phyloP scores from a whole-genome alignment of 306 rosid genomes.

The Cicer arietinum region DNA sequence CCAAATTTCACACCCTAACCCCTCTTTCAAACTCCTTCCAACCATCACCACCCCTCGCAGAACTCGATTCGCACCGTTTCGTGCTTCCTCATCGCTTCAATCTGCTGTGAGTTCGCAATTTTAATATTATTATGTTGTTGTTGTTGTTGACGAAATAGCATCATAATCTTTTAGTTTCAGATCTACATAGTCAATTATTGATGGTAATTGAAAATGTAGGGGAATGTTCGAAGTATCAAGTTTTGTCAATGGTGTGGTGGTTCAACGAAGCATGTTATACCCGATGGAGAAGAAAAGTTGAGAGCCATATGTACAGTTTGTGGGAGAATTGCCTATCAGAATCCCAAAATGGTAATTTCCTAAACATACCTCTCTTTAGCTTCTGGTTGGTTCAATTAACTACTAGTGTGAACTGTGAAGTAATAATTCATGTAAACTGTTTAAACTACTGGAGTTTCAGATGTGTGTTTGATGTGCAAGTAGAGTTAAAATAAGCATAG shows the following conservation, averaged over 20 bases:
- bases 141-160: background rate
- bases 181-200: background rate
- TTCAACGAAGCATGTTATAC: constrained; percentile 70
- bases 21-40: constrained; percentile 37
- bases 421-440: background rate
- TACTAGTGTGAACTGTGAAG: constrained; percentile 15
- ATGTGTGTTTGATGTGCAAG: background rate
- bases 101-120: constrained; percentile 53
- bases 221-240: constrained; percentile 55
- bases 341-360: constrained; percentile 85
- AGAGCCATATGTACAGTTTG: constrained; percentile 89
- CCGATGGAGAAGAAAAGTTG: constrained; percentile 71
- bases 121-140: background rate
- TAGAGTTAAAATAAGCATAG: background rate
- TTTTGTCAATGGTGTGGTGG: constrained; percentile 94
- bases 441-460: constrained; percentile 20
- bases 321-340: constrained; percentile 79
- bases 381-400: constrained; percentile 40
- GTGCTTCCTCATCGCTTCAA: constrained; percentile 57
- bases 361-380: background rate
- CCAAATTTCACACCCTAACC: constrained; percentile 39
- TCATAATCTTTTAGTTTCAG: background rate
- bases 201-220: constrained; percentile 52
- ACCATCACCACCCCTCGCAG: constrained; percentile 38
- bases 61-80: constrained; percentile 49